These are phyloP conservation scores for Lathyrus aphaca DNA, from an alignment of 306 rosid genomes.

Conservation along the genomic window DNA sequence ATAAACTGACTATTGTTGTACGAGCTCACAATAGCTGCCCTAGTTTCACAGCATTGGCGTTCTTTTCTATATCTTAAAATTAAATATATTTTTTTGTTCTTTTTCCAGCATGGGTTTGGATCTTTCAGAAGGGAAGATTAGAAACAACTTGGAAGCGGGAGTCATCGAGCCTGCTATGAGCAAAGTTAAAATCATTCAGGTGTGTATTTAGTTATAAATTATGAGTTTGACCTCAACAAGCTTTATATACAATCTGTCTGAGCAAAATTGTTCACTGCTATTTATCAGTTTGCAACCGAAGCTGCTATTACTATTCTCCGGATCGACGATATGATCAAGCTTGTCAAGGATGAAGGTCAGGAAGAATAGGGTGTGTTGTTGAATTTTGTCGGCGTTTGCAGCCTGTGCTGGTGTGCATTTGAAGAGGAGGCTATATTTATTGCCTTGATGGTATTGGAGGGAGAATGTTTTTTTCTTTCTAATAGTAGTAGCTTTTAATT, in stretches of 20 bases:
- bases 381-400: slow-evolving; percentile 30
- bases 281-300: slow-evolving; percentile 87
- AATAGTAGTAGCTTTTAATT: slow-evolving; percentile 22
- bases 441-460: slow-evolving; percentile 38
- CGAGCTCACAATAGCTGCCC: background rate
- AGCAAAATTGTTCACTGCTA: background rate
- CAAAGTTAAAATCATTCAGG: slow-evolving; percentile 97
- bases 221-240: background rate
- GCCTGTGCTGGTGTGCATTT: slow-evolving; percentile 34
- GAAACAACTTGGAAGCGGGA: slow-evolving; percentile 98
- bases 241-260: slow-evolving; percentile 1
- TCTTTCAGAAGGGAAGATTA: slow-evolving; percentile 69
- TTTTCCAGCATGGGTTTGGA: slow-evolving; percentile 88
- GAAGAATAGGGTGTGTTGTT: slow-evolving; percentile 39
- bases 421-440: slow-evolving; percentile 40
- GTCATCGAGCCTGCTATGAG: slow-evolving; percentile 99
- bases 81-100: background rate
- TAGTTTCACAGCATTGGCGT: background rate
- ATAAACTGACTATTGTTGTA: slow-evolving; percentile 7
- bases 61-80: slow-evolving; percentile 17
- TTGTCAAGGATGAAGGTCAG: slow-evolving; percentile 86
- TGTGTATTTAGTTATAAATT: slow-evolving; percentile 19
- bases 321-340: slow-evolving; percentile 97
- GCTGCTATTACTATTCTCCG: slow-evolving; percentile 98
- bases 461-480: slow-evolving; percentile 27